Evolutionary conservation across 495 filamentous ascomycete species (phyloP), one percentile per base, ranked within the genome.

Genomic region (Penicillium lividum): DNA sequence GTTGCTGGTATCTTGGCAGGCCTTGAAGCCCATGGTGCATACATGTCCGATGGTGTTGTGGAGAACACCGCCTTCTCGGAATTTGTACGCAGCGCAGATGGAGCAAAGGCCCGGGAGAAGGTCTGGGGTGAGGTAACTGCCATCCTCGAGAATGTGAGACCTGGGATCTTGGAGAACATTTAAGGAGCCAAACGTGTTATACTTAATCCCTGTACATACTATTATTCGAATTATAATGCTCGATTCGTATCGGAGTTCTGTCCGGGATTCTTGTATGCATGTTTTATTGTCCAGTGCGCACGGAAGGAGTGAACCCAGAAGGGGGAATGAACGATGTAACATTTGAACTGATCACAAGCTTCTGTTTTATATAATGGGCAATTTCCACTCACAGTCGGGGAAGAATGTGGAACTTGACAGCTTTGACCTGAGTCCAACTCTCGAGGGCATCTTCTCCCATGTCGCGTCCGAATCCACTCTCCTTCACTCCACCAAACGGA

Each of bases 401-500:
- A 42, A 68, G 36, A 43, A 68, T 66, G 50, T 63, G 53, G 29
- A 63, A 63, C 25, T 68, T 61, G 58, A 70, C 54, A 18, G 67
- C 53, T 22, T 72, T 72, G 7, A 69, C 53, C 1, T 57, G 57
- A 5, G 65, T 66, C 67, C 67, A 72, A 4, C 59, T 57, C 48
- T 69, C 67, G 28, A 69, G 45, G 18, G 69, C 67, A 25, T 72
- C 67, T 27, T 70, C 63, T 18, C 69, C 67, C 65, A 70, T 68
- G 47, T 84, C 82, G 28, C 80, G 60, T 1, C 83, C 82, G 60
- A 84, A 83, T 0, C 82, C 82, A 56, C 74, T 80, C 54, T 77
- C 63, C 68, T 86, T 84, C 8, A 84, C 74, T 11, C 82, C 83
- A 25, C 82, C 81, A 62, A 84, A 86, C 33, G 74, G 71, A 15